Percentiles rank a stretch among this genome's conserved stretches.
These are phyloP conservation scores for Arthrobotrys entomopaga DNA, from an alignment of 2,329 filamentous ascomycete species.

Conservation along the genomic window DNA sequence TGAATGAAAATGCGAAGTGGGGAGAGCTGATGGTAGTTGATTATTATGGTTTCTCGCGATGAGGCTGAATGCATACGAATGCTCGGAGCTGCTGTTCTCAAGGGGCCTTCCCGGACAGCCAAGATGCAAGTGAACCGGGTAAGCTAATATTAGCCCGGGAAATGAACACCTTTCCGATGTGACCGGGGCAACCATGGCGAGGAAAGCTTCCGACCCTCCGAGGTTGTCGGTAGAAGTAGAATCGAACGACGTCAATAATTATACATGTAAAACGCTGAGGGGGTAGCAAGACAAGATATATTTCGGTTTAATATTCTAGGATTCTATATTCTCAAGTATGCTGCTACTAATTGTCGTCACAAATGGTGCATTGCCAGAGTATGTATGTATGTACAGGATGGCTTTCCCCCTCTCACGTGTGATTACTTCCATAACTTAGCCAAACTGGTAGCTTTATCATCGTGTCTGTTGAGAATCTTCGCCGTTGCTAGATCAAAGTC, in stretches of 20 bases:
- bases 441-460: conserved; percentile 94
- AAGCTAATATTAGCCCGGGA: conserved; percentile 38
- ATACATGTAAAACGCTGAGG: too few relatives aligned
- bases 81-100: conserved; percentile 16
- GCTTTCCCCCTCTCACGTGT: not conserved
- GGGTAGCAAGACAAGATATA: too few relatives aligned
- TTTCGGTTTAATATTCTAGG: too few relatives aligned
- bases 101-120: conserved; percentile 43
- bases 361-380: conserved; percentile 18
- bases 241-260: not conserved
- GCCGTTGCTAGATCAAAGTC: conserved; percentile 98
- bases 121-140: conserved; percentile 43
- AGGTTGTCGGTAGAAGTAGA: not conserved
- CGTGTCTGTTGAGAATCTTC: conserved; percentile 99
- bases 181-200: conserved; percentile 4
- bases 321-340: too few relatives aligned
- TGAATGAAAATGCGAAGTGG: conserved; percentile 33
- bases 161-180: conserved; percentile 41
- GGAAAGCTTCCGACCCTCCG: not conserved
- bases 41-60: conserved; percentile 27
- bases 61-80: conserved; percentile 43
- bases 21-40: conserved; percentile 28
- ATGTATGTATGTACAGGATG: conserved; percentile 51
- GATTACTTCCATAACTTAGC: conserved; percentile 85
- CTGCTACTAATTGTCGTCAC: not conserved